A percentile compares a stretch with the other conserved stretches of the same genome.
These are phyloP conservation scores for Inonotus hispidus DNA, from an alignment of 1,284 basidiomycete genomes.

Conservation along the genomic window DNA sequence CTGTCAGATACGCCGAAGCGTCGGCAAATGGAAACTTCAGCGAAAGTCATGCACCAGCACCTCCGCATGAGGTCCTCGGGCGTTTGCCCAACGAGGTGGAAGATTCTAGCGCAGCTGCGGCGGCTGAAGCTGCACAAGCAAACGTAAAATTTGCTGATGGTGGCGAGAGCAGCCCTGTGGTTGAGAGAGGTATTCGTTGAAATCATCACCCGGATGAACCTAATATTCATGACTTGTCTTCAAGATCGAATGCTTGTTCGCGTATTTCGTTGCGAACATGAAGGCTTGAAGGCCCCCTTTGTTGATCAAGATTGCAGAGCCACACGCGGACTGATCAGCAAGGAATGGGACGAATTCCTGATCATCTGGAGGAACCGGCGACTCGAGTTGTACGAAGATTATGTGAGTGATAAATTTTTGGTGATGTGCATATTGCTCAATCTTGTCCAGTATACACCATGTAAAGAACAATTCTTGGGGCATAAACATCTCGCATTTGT, in stretches of 20 bases:
- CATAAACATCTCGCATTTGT: conserved; percentile 67
- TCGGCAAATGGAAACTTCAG: conserved; percentile 4
- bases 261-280: conserved; percentile 53
- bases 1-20: conserved; percentile 22
- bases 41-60: conserved; percentile 34
- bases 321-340: conserved; percentile 55
- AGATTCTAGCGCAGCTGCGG: conserved; percentile 58
- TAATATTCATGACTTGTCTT: background rate
- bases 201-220: background rate
- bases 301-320: conserved; percentile 64
- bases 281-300: conserved; percentile 49
- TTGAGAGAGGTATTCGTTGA: conserved; percentile 53
- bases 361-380: conserved; percentile 71
- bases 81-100: conserved; percentile 45
- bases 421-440: conserved; percentile 19
- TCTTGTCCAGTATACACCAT: conserved; percentile 46
- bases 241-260: conserved; percentile 83
- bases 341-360: conserved; percentile 72
- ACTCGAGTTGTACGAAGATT: conserved; percentile 76
- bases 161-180: conserved; percentile 29
- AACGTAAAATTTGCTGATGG: conserved; percentile 27
- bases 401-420: conserved; percentile 32
- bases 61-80: conserved; percentile 55
- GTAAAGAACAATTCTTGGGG: conserved; percentile 55
- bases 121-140: conserved; percentile 25